A percentile compares a stretch with the other conserved stretches of the same genome.
Evolutionary conservation across 1,284 basidiomycete genomes (phyloP).

Genomic region (Tausonia pullulans): DNA sequence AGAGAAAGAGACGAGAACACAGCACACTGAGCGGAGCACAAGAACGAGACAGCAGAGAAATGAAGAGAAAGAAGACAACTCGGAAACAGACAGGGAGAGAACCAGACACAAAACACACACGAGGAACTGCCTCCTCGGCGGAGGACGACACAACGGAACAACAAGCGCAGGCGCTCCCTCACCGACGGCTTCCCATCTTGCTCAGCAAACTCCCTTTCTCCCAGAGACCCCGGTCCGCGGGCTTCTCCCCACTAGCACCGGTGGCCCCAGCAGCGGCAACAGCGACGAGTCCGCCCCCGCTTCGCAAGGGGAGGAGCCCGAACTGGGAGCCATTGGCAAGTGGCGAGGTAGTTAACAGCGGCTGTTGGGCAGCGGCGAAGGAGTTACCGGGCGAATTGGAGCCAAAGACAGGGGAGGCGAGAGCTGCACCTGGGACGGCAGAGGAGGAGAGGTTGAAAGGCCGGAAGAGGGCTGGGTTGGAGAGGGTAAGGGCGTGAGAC

Average conservation of each 20-base stretch:
- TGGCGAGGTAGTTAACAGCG: background rate
- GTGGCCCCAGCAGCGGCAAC: background rate
- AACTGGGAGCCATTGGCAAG: background rate
- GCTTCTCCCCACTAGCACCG: background rate
- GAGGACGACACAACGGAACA: conserved; percentile 20
- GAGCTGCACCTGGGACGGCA: background rate
- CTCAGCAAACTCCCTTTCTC: background rate
- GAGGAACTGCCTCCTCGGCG: too few relatives aligned
- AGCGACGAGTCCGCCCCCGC: too few relatives aligned
- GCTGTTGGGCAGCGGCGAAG: background rate
- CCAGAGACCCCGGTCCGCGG: background rate
- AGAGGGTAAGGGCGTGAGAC: background rate
- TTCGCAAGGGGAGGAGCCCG: background rate
- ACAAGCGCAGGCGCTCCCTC: conserved; percentile 25
- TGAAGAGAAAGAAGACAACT: too few relatives aligned
- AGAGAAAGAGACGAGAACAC: too few relatives aligned
- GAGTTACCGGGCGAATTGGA: background rate
- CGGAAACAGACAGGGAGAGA: too few relatives aligned
- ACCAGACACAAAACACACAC: too few relatives aligned
- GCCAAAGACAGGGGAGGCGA: background rate
- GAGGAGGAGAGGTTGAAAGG: background rate
- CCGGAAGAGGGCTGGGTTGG: conserved; percentile 6
- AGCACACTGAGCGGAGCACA: too few relatives aligned
- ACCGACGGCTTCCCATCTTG: background rate
- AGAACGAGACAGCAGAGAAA: too few relatives aligned